phyloP scores from a whole-genome alignment of 2,329 filamentous ascomycete genomes.

The Trichoderma sp. region DNA sequence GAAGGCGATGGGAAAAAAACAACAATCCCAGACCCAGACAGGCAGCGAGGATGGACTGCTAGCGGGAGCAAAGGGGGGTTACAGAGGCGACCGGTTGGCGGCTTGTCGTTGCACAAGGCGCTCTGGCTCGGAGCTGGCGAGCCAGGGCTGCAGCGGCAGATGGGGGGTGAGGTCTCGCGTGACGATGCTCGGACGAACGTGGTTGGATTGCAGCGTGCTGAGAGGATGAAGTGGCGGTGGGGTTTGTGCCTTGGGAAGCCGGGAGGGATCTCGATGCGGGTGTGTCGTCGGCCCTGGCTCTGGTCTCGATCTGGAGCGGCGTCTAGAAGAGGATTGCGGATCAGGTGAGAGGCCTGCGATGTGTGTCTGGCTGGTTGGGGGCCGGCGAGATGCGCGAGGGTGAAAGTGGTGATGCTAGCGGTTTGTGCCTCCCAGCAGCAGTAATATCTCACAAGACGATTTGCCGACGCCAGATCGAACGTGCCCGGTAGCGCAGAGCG shows the following conservation, averaged over 20 bases:
- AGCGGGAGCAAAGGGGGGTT: slow-evolving; percentile 21
- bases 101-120: slow-evolving; percentile 23
- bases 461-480: background rate
- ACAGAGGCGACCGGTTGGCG: slow-evolving; percentile 19
- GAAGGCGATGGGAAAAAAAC: slow-evolving; percentile 11
- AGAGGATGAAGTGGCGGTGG: slow-evolving; percentile 20
- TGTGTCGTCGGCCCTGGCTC: background rate
- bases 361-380: background rate
- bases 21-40: slow-evolving; percentile 16
- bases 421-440: background rate
- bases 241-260: background rate
- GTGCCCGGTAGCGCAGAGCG: background rate
- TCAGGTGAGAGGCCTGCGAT: slow-evolving; percentile 4
- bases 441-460: background rate
- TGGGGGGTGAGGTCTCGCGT: slow-evolving; percentile 16
- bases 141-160: slow-evolving; percentile 14
- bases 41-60: slow-evolving; percentile 6
- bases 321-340: background rate
- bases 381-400: background rate
- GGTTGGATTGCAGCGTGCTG: slow-evolving; percentile 20
- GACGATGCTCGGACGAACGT: slow-evolving; percentile 19
- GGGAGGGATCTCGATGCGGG: slow-evolving; percentile 16
- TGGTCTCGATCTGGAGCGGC: background rate
- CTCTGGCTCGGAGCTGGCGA: background rate
- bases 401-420: background rate